Evolutionary conservation across 495 filamentous ascomycete species (phyloP).

Genomic region (Entonaema liquescens): DNA sequence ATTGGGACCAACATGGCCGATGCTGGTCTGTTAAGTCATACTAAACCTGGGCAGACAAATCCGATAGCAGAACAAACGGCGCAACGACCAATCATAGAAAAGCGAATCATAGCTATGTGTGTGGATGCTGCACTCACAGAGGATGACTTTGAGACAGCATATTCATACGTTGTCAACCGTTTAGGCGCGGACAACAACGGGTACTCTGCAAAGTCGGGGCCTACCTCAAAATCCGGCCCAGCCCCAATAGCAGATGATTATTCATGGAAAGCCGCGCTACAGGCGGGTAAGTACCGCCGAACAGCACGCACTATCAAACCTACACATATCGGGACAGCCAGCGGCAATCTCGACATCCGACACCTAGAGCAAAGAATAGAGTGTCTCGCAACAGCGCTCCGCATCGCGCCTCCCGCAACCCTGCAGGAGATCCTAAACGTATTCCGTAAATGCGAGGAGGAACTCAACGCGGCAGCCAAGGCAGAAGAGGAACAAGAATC

Average conservation of each 20-base stretch:
- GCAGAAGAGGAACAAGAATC: conserved; percentile 78
- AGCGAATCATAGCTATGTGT: conserved; percentile 85
- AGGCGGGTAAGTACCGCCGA: conserved; percentile 81
- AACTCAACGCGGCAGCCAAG: conserved; percentile 72
- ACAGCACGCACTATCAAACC: conserved; percentile 54
- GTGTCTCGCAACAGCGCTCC: conserved; percentile 83
- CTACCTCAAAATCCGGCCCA: not conserved
- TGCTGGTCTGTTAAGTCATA: conserved; percentile 64
- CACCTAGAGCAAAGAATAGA: conserved; percentile 87
- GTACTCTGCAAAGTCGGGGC: conserved; percentile 21
- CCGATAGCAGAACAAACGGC: conserved; percentile 20
- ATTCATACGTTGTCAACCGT: conserved; percentile 87
- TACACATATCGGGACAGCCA: conserved; percentile 62
- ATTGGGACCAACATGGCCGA: conserved; percentile 79
- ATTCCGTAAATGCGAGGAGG: conserved; percentile 89
- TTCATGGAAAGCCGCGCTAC: conserved; percentile 91
- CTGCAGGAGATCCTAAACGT: conserved; percentile 85
- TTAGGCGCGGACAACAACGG: conserved; percentile 46
- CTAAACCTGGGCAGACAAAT: conserved; percentile 34
- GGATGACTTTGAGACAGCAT: conserved; percentile 96
- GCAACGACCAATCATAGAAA: conserved; percentile 56
- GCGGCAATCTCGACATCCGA: conserved; percentile 65
- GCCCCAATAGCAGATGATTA: conserved; percentile 69
- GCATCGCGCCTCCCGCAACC: conserved; percentile 78
- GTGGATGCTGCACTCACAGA: conserved; percentile 85